These are phyloP conservation scores for Mycena alexandri DNA, from an alignment of 768 basidiomycete genomes.

Conservation along the genomic window DNA sequence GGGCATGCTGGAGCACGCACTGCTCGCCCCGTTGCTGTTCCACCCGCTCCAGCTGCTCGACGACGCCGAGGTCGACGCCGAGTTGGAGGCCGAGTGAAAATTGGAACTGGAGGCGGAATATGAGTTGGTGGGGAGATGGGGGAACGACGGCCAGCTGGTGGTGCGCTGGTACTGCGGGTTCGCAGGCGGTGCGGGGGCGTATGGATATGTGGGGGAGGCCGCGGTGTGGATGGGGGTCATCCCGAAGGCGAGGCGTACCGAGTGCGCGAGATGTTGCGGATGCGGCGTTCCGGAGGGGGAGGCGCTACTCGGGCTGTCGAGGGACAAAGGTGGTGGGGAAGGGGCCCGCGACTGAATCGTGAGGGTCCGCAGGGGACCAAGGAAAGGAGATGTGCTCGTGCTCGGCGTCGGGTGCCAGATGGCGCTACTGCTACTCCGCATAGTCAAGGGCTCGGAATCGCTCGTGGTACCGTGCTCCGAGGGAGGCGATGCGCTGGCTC, in stretches of 20 bases:
- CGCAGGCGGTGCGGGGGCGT: conserved; percentile 37
- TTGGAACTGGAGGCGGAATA: too few relatives aligned
- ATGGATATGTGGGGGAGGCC: conserved; percentile 30
- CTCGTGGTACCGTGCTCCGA: conserved; percentile 12
- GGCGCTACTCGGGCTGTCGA: conserved; percentile 52
- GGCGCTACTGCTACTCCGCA: neutral
- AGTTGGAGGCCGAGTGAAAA: too few relatives aligned
- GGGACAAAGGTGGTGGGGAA: conserved; percentile 78
- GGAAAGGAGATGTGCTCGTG: conserved; percentile 85
- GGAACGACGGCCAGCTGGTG: conserved; percentile 47
- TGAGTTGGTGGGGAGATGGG: conserved; percentile 34
- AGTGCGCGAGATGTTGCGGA: conserved; percentile 83
- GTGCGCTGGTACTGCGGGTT: conserved; percentile 54
- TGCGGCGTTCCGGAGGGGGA: conserved; percentile 42
- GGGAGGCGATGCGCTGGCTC: conserved; percentile 29
- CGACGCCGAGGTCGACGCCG: neutral
- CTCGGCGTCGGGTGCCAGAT: conserved; percentile 67
- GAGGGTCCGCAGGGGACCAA: conserved; percentile 80
- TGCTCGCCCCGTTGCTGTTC: conserved; percentile 5
- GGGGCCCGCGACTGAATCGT: conserved; percentile 80
- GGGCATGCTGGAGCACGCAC: conserved; percentile 52
- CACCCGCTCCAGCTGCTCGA: conserved; percentile 26
- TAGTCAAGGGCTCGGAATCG: conserved; percentile 32
- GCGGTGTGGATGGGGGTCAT: conserved; percentile 85
- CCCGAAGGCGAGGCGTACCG: conserved; percentile 88